Base-by-base conservation (phyloP, 2,329 filamentous ascomycete species). In the Fonsecaea pedrosoi region DNA sequence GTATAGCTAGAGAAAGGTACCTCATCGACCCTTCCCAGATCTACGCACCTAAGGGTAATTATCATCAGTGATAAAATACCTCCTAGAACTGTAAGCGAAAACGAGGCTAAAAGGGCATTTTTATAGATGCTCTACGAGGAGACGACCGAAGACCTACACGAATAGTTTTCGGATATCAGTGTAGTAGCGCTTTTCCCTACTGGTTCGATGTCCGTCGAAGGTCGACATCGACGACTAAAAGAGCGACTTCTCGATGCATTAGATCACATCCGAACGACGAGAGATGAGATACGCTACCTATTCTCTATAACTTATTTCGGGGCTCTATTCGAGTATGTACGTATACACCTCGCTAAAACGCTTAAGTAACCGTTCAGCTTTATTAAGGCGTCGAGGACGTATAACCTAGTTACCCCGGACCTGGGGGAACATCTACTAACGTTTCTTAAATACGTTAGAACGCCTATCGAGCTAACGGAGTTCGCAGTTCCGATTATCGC, bases 401-500 rank as follows among this genome's bases (percentile, higher is more conserved):
- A 32, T 6, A 54, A 54, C 50, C 25, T 21, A 25, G n/a, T 32
- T 5, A 13, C 50, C 13, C 5, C 50, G 13, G 34, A 34, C 34
- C n/a, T 56, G 54, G 18, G n/a, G 5, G 10, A 18, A 30, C 54
- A 56, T 18, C 54, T 56, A 15, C 9, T 3, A 56, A 34, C 13
- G 7, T 69, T 61, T 67, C 73, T 67, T 55, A 72, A 57, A 65
- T 64, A 71, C 30, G 64, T 67, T 38, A 66, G 54, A 37, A 67
- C 57, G 7, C 61, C 70, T 10, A 38, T 60, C 40, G 63, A 71
- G 58, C 64, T 75, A 21, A 73, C 53, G 4, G 54, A 70, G 37
- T 75, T 75, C 64, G 67, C 70, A 66, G 68, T 65, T 34, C 69
- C 70, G 34, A 64, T 71, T 9, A 70, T 76, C 37, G 71, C 72